phyloP scores from a whole-genome alignment of 2,329 filamentous ascomycete genomes.

The Zarea fungicola region DNA sequence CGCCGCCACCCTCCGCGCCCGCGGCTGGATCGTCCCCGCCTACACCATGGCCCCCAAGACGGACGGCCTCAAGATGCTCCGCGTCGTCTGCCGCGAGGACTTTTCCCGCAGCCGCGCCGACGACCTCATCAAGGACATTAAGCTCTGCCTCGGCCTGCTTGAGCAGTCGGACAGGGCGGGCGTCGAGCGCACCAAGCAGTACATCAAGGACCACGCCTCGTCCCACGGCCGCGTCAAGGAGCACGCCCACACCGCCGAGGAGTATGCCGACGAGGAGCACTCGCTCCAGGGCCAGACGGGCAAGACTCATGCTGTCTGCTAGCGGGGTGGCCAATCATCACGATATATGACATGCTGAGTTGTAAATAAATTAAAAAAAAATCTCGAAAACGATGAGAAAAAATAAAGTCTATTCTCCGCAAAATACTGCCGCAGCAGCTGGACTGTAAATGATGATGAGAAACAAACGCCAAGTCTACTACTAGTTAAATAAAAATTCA shows the following conservation, averaged over 20 bases:
- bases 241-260: conserved; percentile 36
- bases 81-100: conserved; percentile 88
- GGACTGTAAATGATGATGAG: not conserved
- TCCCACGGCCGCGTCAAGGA: conserved; percentile 49
- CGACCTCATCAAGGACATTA: conserved; percentile 70
- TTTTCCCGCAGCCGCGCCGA: conserved; percentile 82
- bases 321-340: conserved; percentile 20
- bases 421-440: no score
- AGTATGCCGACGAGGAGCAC: conserved; percentile 67
- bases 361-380: not conserved
- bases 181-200: conserved; percentile 64
- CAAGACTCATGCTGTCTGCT: conserved; percentile 87
- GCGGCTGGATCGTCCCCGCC: conserved; percentile 89
- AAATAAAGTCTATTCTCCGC: conserved; percentile 6
- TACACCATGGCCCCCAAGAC: conserved; percentile 96
- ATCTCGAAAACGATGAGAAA: conserved; percentile 6
- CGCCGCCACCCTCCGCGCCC: conserved; percentile 78
- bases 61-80: conserved; percentile 79
- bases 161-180: conserved; percentile 68
- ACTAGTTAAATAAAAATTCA: not conserved
- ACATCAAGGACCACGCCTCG: conserved; percentile 52
- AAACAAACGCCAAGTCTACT: not conserved
- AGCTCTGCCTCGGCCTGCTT: conserved; percentile 66
- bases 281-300: conserved; percentile 84
- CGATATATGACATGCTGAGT: not conserved